phyloP scores from a whole-genome alignment of 2,329 filamentous ascomycete species.

The Aureobasidium sp. region DNA sequence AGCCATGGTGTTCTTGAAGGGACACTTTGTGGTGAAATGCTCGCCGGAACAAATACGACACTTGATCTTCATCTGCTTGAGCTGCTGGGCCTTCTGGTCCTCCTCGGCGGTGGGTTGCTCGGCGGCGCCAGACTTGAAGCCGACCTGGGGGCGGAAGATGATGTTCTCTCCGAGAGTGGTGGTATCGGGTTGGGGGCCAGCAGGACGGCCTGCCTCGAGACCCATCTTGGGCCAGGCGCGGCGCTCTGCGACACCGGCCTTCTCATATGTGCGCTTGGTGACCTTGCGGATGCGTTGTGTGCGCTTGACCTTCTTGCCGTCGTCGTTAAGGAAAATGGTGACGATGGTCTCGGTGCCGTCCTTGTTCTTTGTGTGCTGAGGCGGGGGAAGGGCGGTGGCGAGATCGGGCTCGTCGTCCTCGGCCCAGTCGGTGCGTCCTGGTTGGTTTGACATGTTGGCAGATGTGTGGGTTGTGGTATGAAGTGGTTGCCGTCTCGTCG shows the following conservation, averaged over 20 bases:
- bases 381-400: slow-evolving; percentile 74
- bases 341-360: slow-evolving; percentile 96
- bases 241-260: slow-evolving; percentile 92
- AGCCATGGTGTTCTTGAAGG: slow-evolving; percentile 99
- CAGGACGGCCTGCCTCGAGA: slow-evolving; percentile 71
- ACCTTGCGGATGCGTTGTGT: slow-evolving; percentile 90
- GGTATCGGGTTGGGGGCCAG: slow-evolving; percentile 79
- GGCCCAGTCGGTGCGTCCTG: slow-evolving; percentile 70
- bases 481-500: neutral
- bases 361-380: slow-evolving; percentile 90
- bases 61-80: slow-evolving; percentile 99
- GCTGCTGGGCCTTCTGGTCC: slow-evolving; percentile 58
- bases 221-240: slow-evolving; percentile 93
- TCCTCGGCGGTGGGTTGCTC: slow-evolving; percentile 55
- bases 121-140: slow-evolving; percentile 88
- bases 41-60: slow-evolving; percentile 98
- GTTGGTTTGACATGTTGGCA: slow-evolving; percentile 18
- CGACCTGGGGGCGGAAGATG: slow-evolving; percentile 83
- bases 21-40: slow-evolving; percentile 98
- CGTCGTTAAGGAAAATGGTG: slow-evolving; percentile 82
- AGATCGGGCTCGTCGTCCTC: slow-evolving; percentile 78
- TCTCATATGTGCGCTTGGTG: slow-evolving; percentile 78
- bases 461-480: neutral
- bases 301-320: slow-evolving; percentile 93
- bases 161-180: slow-evolving; percentile 97